Evolutionary conservation across 2,329 filamentous ascomycete genomes (phyloP), one percentile per base, ranked within the genome.

Genomic region (Mycosphaerella arachidis): DNA sequence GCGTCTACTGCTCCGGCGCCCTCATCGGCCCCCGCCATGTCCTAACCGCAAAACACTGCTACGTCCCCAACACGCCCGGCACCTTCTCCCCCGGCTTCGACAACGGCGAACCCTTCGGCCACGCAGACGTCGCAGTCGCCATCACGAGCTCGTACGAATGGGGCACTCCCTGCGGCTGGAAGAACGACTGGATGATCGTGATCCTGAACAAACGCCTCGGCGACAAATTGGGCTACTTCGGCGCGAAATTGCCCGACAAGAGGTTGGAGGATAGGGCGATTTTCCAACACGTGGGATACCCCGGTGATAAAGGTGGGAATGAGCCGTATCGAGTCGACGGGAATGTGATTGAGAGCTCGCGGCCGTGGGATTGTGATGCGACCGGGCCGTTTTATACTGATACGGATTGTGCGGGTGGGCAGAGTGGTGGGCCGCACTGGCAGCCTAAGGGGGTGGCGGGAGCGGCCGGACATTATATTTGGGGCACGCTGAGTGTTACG

Each of bases 401-500:
- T 51, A 62, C 60, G 18, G 60, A 62, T 51, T 58, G 57, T 48
- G 48, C 46, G 13, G 60, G 60, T n/a, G 60, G 60, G 2, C 60
- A 62, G 37, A 53, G 46, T n/a, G 60, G 60, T n/a, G 60, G 60
- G 13, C 56, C 60, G 33, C 50, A 56, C 35, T 62, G 60, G 60
- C 43, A 51, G 52, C 50, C 50, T 16, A 52, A 52, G 48, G 33
- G 45, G 12, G 16, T 50, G 48, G 16, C 43, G 46, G 37, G 37
- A 24, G 40, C 33, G 53, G 33, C 35, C n/a, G 50, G 50, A 3
- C 10, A 52, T 52, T 59, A 59, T 31, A 59, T 62, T 29, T 62
- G 56, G 60, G 60, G 60, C 1, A 56, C 60, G 2, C 30, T 62
- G 40, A 48, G 31, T 2, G 60, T 62, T 37, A 56, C 56, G 40